Conservation (phyloP, 495 filamentous ascomycete genomes). For the Penicillium riverlandense region DNA sequence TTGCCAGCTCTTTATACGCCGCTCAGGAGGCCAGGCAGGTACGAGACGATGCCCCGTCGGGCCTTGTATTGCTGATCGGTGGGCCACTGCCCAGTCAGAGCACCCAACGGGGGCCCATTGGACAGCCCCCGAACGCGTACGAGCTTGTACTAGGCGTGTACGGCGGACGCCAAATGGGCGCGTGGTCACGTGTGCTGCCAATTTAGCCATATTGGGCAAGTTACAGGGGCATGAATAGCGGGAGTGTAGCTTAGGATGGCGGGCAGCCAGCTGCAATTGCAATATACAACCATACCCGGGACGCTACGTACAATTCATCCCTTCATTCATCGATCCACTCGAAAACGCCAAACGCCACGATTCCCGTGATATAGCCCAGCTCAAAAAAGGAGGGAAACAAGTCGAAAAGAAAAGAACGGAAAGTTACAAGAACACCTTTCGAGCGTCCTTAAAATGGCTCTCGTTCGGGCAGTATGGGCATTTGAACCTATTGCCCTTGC, state of each 20-base stretch:
- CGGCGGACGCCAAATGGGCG: conserved; percentile 27
- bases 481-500: conserved; percentile 77
- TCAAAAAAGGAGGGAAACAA: not conserved
- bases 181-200: conserved; percentile 26
- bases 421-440: conserved; percentile 55
- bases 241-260: too few relatives aligned
- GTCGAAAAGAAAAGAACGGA: not conserved
- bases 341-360: not conserved
- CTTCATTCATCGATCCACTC: too few relatives aligned
- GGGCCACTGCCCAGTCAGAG: not conserved
- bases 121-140: too few relatives aligned
- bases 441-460: conserved; percentile 66
- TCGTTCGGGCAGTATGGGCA: conserved; percentile 95
- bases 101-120: too few relatives aligned
- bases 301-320: too few relatives aligned
- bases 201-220: conserved; percentile 11
- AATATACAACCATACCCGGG: too few relatives aligned
- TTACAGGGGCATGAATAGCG: not conserved
- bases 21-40: conserved; percentile 1
- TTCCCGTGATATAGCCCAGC: not conserved
- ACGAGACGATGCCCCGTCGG: not conserved
- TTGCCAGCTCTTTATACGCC: not conserved
- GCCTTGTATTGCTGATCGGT: not conserved
- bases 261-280: too few relatives aligned
- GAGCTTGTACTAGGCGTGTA: too few relatives aligned